A percentile compares a stretch with the other conserved stretches of the same genome.
Conservation (phyloP, 306 rosid species). For the Fragaria ananassa region DNA sequence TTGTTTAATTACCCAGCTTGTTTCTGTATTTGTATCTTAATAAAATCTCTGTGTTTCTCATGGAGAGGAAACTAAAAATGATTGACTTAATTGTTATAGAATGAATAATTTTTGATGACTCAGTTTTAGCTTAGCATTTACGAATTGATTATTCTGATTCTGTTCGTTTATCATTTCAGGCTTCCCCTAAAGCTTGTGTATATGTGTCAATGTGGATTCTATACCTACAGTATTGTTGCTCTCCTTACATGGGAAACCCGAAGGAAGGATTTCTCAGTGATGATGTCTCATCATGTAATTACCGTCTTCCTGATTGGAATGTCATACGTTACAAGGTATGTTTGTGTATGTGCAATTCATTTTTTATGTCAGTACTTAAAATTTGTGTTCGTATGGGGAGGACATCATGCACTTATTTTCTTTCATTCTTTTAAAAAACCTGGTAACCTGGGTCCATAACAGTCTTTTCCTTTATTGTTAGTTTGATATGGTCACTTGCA, state of each 20-base stretch:
- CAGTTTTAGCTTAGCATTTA: not conserved
- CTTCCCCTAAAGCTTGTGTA: constrained; percentile 61
- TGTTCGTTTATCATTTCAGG: constrained; percentile 49
- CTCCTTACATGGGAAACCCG: constrained; percentile 93
- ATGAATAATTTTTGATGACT: not conserved
- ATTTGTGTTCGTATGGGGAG: not conserved
- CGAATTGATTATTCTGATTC: constrained; percentile 26
- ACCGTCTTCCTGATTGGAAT: constrained; percentile 69
- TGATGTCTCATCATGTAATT: constrained; percentile 94
- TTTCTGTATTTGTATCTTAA: not conserved
- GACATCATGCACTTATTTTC: constrained; percentile 1
- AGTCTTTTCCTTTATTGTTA: not conserved
- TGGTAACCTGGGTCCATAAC: not conserved
- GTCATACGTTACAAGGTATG: constrained; percentile 79
- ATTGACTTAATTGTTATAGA: not conserved
- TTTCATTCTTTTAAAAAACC: not conserved
- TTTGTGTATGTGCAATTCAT: constrained; percentile 2
- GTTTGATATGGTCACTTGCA: not conserved
- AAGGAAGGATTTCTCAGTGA: constrained; percentile 91
- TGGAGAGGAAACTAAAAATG: not conserved
- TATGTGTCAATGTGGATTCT: constrained; percentile 95
- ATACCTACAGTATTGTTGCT: constrained; percentile 82
- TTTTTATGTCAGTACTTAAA: not conserved
- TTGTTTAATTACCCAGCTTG: not conserved
- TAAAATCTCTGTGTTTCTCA: not conserved